A percentile compares a stretch with the other conserved stretches of the same genome.
These are phyloP conservation scores for Fraxinus anomala DNA, from an alignment of 257 asterid genomes.

Conservation along the genomic window DNA sequence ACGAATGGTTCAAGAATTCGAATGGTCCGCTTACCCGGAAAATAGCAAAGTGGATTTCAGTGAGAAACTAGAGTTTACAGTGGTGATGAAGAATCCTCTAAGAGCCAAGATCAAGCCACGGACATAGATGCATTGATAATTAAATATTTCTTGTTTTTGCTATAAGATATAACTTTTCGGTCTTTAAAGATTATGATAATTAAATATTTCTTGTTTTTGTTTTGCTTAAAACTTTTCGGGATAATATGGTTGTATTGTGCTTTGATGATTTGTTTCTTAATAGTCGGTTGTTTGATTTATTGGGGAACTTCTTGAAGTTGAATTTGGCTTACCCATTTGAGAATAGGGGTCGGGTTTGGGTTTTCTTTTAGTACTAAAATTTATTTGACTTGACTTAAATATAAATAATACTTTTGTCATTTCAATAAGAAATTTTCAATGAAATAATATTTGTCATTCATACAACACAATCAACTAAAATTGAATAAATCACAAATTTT, in stretches of 20 bases:
- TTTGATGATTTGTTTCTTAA: background rate
- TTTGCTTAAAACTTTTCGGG: background rate
- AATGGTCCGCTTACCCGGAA: conserved; percentile 73
- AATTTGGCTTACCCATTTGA: background rate
- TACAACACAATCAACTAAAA: too few species aligned
- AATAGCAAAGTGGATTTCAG: conserved; percentile 64
- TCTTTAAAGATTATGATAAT: background rate
- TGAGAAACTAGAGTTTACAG: conserved; percentile 76
- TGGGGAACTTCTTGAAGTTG: background rate
- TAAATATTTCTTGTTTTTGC: too few species aligned
- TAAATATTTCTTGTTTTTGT: background rate
- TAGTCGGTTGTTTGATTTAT: background rate
- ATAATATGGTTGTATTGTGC: background rate
- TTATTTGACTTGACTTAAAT: too few species aligned
- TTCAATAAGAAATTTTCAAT: too few species aligned
- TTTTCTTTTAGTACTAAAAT: too few species aligned
- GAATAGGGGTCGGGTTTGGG: too few species aligned
- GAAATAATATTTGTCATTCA: too few species aligned
- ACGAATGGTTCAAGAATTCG: conserved; percentile 88
- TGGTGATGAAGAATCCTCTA: conserved; percentile 78
- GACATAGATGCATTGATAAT: conserved; percentile 20
- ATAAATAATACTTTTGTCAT: too few species aligned
- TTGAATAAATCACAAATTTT: too few species aligned
- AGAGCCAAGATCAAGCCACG: conserved; percentile 68
- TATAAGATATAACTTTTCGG: background rate